These are phyloP conservation scores for Durio zibethinus DNA, from an alignment of 345 rosid species.

Conservation along the genomic window DNA sequence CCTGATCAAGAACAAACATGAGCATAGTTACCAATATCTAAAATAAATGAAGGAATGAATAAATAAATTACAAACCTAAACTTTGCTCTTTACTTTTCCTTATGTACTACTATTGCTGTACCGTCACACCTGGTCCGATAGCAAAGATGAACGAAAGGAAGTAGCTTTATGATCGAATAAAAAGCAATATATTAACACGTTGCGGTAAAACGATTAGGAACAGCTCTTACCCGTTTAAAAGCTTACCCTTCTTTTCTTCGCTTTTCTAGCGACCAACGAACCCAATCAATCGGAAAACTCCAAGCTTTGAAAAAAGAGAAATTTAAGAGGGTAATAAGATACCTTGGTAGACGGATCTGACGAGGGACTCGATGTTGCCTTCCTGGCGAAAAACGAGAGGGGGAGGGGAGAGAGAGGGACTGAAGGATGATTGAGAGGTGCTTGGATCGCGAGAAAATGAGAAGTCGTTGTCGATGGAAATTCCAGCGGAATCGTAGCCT, in stretches of 20 bases:
- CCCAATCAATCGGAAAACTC: not conserved
- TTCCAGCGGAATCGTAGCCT: slow-evolving; percentile 93
- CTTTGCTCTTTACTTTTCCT: not conserved
- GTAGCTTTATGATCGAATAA: not conserved
- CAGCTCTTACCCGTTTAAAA: not conserved
- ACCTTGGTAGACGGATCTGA: slow-evolving; percentile 88
- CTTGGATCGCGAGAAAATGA: slow-evolving; percentile 26
- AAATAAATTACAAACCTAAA: not conserved
- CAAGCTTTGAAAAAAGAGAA: not conserved
- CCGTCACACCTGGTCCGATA: too few species aligned
- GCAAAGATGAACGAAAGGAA: too few species aligned
- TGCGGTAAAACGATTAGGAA: not conserved
- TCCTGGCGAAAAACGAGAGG: slow-evolving; percentile 85
- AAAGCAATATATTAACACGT: not conserved
- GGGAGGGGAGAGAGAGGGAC: slow-evolving; percentile 14
- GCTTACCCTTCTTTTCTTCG: not conserved
- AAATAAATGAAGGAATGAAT: not conserved
- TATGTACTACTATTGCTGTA: not conserved
- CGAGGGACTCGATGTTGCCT: slow-evolving; percentile 96
- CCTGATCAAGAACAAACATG: too few species aligned
- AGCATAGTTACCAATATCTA: not conserved
- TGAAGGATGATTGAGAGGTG: slow-evolving; percentile 2
- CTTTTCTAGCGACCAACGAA: not conserved
- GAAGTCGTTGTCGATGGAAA: slow-evolving; percentile 60
- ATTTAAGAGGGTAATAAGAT: not conserved